A percentile compares a stretch with the other conserved stretches of the same genome.
These are phyloP conservation scores for Yamadazyma trypodendri DNA, from an alignment of 1,139 yeast genomes.

Conservation along the genomic window DNA sequence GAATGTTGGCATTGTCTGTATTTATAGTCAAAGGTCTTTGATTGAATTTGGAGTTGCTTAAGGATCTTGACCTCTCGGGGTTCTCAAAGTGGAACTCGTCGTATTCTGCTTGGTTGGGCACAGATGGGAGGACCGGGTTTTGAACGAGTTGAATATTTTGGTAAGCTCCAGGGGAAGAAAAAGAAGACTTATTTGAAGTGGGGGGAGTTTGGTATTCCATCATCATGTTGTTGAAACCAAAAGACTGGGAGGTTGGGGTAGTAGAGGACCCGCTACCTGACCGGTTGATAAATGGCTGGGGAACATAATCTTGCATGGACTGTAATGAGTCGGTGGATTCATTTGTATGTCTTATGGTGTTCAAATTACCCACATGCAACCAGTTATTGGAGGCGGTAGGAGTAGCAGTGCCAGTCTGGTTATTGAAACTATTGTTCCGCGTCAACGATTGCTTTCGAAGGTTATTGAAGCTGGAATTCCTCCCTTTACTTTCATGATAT, in stretches of 20 bases:
- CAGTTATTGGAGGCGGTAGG: conserved; percentile 31
- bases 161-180: conserved; percentile 24
- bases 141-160: conserved; percentile 19
- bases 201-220: conserved; percentile 48
- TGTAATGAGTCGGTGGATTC: conserved; percentile 45
- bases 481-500: conserved; percentile 24
- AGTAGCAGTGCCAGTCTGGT: conserved; percentile 3
- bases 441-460: conserved; percentile 48
- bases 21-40: conserved; percentile 41
- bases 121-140: conserved; percentile 9
- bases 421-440: conserved; percentile 39
- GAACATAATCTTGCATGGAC: conserved; percentile 46
- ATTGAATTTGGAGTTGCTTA: conserved; percentile 20
- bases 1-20: conserved; percentile 35
- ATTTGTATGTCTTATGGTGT: conserved; percentile 31
- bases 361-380: conserved; percentile 49
- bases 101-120: conserved; percentile 16
- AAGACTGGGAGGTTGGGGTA: conserved; percentile 12
- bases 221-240: conserved; percentile 28
- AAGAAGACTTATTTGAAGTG: conserved; percentile 35
- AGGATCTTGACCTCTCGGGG: conserved; percentile 10
- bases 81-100: conserved; percentile 28
- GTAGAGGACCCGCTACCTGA: conserved; percentile 19
- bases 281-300: conserved; percentile 39
- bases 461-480: conserved; percentile 31